Evolutionary conservation across 2,329 filamentous ascomycete species (phyloP).

Genomic region (Balansia obtecta): DNA sequence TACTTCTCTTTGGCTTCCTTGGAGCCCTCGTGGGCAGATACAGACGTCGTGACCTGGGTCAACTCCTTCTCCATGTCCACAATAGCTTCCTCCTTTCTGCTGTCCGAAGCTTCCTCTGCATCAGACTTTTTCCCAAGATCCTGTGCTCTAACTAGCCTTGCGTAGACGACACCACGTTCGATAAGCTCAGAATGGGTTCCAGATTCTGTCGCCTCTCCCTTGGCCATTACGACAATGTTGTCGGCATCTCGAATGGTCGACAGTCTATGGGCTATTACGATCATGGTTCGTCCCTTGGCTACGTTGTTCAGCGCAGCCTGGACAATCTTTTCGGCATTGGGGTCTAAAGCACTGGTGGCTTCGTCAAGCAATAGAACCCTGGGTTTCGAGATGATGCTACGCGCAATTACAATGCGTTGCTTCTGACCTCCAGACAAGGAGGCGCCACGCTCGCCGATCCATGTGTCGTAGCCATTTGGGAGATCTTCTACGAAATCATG

Average conservation of each 20-base stretch:
- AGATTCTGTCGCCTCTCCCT: too few relatives aligned
- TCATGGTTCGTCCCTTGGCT: constrained; percentile 47
- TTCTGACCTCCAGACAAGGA: constrained; percentile 56
- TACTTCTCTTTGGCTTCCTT: constrained; percentile 15
- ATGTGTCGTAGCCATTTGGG: constrained; percentile 44
- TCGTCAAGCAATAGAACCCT: constrained; percentile 56
- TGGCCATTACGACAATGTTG: constrained; percentile 51
- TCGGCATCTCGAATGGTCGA: constrained; percentile 49
- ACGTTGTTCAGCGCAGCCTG: constrained; percentile 42
- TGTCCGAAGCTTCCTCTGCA: too few relatives aligned
- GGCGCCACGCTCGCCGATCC: constrained; percentile 51
- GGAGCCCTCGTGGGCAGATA: too few relatives aligned
- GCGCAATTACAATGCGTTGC: constrained; percentile 54
- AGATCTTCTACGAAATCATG: constrained; percentile 39
- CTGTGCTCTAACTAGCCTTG: too few relatives aligned
- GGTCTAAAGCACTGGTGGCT: constrained; percentile 47
- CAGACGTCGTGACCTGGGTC: too few relatives aligned
- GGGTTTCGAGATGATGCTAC: constrained; percentile 52
- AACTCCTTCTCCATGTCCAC: too few relatives aligned
- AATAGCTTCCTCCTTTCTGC: too few relatives aligned
- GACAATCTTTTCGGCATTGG: constrained; percentile 35
- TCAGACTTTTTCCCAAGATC: too few relatives aligned
- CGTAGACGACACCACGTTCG: too few relatives aligned
- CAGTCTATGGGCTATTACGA: constrained; percentile 51
- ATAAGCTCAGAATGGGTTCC: too few relatives aligned